Percentiles rank a stretch among this genome's conserved stretches.
phyloP scores from a whole-genome alignment of 1,139 yeast species.

The Pichia sp. region DNA sequence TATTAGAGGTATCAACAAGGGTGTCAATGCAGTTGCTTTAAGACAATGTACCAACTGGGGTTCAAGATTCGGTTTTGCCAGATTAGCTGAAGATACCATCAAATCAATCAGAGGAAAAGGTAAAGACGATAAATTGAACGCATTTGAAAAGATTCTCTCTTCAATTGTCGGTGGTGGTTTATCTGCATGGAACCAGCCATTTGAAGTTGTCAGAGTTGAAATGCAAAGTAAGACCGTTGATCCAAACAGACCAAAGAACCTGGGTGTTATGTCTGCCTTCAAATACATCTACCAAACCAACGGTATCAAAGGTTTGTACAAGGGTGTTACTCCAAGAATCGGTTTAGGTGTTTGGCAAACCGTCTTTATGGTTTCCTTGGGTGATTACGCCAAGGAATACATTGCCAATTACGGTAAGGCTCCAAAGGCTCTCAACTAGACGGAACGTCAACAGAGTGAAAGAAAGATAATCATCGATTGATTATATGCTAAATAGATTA shows the following conservation, averaged over 20 bases:
- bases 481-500: no score
- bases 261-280: conserved; percentile 72
- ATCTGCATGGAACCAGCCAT: conserved; percentile 98
- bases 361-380: conserved; percentile 97
- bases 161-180: conserved; percentile 94
- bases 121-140: conserved; percentile 54
- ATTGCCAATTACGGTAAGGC: conserved; percentile 33
- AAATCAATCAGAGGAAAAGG: conserved; percentile 48
- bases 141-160: conserved; percentile 77
- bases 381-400: conserved; percentile 76
- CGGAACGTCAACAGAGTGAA: no score
- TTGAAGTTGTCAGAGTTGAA: conserved; percentile 94
- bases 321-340: conserved; percentile 96
- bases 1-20: conserved; percentile 88
- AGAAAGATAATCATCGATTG: no score
- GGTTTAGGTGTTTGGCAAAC: conserved; percentile 98
- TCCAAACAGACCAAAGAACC: conserved; percentile 91
- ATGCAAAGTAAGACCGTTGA: conserved; percentile 92
- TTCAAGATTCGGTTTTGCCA: conserved; percentile 85
- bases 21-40: conserved; percentile 98
- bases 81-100: conserved; percentile 85
- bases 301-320: conserved; percentile 85
- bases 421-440: no score
- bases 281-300: conserved; percentile 73
- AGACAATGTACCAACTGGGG: conserved; percentile 99